Percentiles rank a stretch among this genome's conserved stretches.
Evolutionary conservation across 257 asterid genomes (phyloP).

Genomic region (Buddleja alternifolia): DNA sequence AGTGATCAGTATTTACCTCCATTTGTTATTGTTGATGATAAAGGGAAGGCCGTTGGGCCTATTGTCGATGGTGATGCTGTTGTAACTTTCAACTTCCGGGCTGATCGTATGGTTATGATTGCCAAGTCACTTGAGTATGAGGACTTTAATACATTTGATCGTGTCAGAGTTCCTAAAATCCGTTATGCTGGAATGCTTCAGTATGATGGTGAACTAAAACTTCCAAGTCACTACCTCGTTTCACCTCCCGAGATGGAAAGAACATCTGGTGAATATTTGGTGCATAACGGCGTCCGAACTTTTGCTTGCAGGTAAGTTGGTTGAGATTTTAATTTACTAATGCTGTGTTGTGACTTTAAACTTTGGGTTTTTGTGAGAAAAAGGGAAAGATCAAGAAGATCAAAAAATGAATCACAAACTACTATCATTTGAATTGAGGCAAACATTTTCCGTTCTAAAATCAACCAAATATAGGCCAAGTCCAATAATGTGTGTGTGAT

Average conservation of each 20-base stretch:
- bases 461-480: no score
- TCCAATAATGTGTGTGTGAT: no score
- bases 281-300: slow-evolving; percentile 77
- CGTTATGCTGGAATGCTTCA: slow-evolving; percentile 98
- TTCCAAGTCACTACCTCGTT: slow-evolving; percentile 85
- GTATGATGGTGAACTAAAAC: slow-evolving; percentile 96
- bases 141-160: slow-evolving; percentile 80
- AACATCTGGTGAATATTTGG: slow-evolving; percentile 96
- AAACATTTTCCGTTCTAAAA: no score
- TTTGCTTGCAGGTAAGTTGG: slow-evolving; percentile 87
- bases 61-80: slow-evolving; percentile 96
- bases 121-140: slow-evolving; percentile 89
- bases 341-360: no score
- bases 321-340: not conserved
- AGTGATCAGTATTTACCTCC: slow-evolving; percentile 87
- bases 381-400: no score
- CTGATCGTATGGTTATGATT: slow-evolving; percentile 95
- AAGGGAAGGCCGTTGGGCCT: slow-evolving; percentile 89
- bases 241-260: slow-evolving; percentile 96
- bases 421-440: no score
- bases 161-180: slow-evolving; percentile 82
- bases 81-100: slow-evolving; percentile 91
- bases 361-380: no score
- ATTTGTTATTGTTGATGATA: slow-evolving; percentile 87
- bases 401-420: no score